A percentile compares a stretch with the other conserved stretches of the same genome.
Evolutionary conservation across 2,329 filamentous ascomycete species (phyloP).

Genomic region (Botrytis deweyae): DNA sequence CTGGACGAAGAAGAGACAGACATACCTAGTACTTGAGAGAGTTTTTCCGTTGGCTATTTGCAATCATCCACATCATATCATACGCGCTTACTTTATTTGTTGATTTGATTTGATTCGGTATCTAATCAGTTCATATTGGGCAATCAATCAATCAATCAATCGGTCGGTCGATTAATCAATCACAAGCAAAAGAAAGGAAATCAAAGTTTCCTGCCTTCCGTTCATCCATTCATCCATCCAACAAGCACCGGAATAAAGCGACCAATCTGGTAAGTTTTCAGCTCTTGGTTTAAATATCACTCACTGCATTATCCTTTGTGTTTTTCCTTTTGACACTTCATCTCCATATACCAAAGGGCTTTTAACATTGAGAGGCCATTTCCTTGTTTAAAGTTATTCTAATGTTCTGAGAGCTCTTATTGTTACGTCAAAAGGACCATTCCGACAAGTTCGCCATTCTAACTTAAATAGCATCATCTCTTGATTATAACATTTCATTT

Average conservation of each 20-base stretch:
- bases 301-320: background rate
- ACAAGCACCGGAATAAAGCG: background rate
- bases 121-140: background rate
- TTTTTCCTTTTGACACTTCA: background rate
- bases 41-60: no score
- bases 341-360: background rate
- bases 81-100: background rate
- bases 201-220: background rate
- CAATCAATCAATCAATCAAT: background rate
- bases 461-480: constrained; percentile 1
- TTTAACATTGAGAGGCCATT: background rate
- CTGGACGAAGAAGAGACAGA: background rate
- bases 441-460: background rate
- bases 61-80: background rate
- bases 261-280: background rate
- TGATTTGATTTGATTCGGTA: background rate
- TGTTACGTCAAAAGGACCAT: background rate
- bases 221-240: background rate
- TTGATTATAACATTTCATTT: background rate
- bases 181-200: background rate
- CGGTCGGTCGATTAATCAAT: background rate
- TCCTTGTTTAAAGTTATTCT: background rate
- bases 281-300: background rate
- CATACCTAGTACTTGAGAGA: no score
- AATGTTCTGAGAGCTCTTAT: background rate